Evolutionary conservation across 768 basidiomycete species (phyloP).

Genomic region (Suillus subaureus): DNA sequence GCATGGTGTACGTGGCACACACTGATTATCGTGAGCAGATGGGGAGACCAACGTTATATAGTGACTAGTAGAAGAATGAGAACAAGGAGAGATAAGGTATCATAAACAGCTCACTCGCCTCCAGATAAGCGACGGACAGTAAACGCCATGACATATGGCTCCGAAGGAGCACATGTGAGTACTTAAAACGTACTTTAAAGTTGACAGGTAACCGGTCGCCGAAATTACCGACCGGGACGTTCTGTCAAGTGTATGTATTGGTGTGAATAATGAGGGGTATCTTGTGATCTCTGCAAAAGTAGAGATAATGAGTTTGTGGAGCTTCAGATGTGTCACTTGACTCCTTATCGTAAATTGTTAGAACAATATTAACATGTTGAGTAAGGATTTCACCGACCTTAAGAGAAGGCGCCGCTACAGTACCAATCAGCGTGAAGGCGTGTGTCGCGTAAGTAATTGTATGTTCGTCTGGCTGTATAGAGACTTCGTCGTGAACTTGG

Average conservation of each 20-base stretch:
- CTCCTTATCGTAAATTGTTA: conserved; percentile 1
- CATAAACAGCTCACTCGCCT: no score
- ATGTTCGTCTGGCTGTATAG: neutral
- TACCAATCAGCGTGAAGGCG: neutral
- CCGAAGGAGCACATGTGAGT: no score
- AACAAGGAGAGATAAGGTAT: neutral
- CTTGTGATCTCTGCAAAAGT: neutral
- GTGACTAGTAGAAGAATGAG: neutral
- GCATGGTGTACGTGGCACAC: neutral
- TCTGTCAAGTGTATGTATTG: neutral
- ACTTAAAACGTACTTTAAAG: no score
- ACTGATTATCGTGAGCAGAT: neutral
- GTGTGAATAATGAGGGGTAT: neutral
- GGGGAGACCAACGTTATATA: neutral
- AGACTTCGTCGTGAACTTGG: neutral
- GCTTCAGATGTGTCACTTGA: neutral
- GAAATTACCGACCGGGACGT: neutral
- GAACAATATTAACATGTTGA: neutral
- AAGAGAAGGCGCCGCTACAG: neutral
- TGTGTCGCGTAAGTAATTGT: neutral
- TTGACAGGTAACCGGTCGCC: no score
- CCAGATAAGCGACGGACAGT: neutral
- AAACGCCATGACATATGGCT: no score
- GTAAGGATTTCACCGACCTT: neutral
- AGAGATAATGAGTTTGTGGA: neutral